Evolutionary conservation across 1,139 yeast species (phyloP), one percentile per base, ranked within the genome.

Genomic region (Geotrichum restrictum): DNA sequence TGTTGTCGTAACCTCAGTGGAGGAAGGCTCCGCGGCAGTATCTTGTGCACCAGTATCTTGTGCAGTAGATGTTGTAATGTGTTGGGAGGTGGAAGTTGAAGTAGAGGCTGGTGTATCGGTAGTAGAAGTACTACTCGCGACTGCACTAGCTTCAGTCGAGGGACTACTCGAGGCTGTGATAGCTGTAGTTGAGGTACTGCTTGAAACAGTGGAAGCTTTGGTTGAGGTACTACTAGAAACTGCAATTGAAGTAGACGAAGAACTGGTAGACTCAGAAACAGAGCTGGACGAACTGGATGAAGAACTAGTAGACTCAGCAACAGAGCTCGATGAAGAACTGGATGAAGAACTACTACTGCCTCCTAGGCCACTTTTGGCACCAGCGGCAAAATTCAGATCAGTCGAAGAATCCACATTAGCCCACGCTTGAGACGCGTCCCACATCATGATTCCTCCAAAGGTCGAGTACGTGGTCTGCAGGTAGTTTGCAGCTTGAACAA

Each of bases 341-440:
- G 52, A 19, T 43, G 49, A 21, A 19, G 57, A 32, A 16, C 55
- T 18, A 11, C 51, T 18, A 5, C 52, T 52, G 4, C 54, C 52
- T 11, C 51, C 48, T 16, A 55, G 59, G 22, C 72, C 65, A 13
- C 63, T 59, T 65, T 79, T 78, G 67, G 78, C 70, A 14, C 71
- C 74, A 46, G 67, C 70, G 19, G 72, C 79, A 64, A 69, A 79
- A 55, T 69, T 74, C 7, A 41, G 49, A n/a, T 58, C 58, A 24
- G 49, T 48, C 36, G 73, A 72, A 8, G 41, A 52, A 24, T 62
- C 64, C 8, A 52, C 55, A 62, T 86, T 86, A 2, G 75, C 67
- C 67, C 75, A 78, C n/a, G 83, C 88, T 68, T 85, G 88, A 51
- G 94, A 84, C 51, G 95, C 96, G 69, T 89, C 96, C 97, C 97